Percentiles rank a stretch among this genome's conserved stretches.
These are phyloP conservation scores for Aspergillus sp. DNA, from an alignment of 2,329 filamentous ascomycete species.

Conservation along the genomic window DNA sequence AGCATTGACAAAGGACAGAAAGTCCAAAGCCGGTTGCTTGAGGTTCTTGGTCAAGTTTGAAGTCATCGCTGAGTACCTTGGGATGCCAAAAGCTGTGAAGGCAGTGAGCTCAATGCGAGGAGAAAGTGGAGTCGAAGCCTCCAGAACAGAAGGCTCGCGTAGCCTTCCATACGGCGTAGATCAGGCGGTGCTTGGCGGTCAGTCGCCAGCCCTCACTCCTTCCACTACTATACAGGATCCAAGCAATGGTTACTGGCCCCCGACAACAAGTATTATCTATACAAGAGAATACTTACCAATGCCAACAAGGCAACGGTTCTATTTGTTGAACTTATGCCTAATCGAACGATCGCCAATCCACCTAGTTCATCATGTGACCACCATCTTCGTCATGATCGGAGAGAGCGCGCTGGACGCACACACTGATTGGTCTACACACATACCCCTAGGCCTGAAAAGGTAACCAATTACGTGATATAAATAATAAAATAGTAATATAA, in stretches of 20 bases:
- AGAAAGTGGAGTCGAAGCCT: slow-evolving; percentile 1
- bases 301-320: background rate
- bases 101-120: slow-evolving; percentile 4
- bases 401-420: too few relatives aligned
- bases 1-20: slow-evolving; percentile 89
- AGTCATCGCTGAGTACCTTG: slow-evolving; percentile 29
- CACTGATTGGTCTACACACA: too few relatives aligned
- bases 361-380: slow-evolving; percentile 2
- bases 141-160: background rate
- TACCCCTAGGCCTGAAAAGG: too few relatives aligned
- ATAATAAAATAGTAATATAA: too few relatives aligned
- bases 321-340: background rate
- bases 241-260: background rate
- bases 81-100: background rate
- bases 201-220: background rate
- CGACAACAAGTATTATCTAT: background rate
- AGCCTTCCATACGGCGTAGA: background rate
- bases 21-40: slow-evolving; percentile 66
- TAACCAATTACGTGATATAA: too few relatives aligned
- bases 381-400: too few relatives aligned
- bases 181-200: slow-evolving; percentile 9
- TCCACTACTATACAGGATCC: background rate
- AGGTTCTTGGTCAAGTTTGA: slow-evolving; percentile 26
- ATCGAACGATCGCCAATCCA: background rate
- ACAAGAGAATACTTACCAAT: background rate